Percentiles rank a stretch among this genome's conserved stretches.
Evolutionary conservation across 148 eudicot species (phyloP).

Genomic region (Silene conica): DNA sequence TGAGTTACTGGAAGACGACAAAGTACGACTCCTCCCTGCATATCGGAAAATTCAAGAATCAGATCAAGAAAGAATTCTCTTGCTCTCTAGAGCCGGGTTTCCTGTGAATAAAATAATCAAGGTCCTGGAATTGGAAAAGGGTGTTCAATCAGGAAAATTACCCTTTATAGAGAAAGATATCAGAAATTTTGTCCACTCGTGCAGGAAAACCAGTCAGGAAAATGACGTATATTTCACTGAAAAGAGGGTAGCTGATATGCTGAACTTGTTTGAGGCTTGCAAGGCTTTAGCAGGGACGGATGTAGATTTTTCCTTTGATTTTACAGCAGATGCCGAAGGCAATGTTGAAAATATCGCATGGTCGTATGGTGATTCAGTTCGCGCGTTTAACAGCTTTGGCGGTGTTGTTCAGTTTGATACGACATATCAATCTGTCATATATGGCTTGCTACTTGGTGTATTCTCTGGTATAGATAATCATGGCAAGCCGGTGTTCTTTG

Average conservation of each 20-base stretch:
- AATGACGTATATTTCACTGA: conserved; percentile 45
- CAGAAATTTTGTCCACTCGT: conserved; percentile 56
- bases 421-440: conserved; percentile 55
- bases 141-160: conserved; percentile 60
- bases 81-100: conserved; percentile 71
- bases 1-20: conserved; percentile 69
- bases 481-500: conserved; percentile 50
- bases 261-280: conserved; percentile 59
- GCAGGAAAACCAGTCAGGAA: conserved; percentile 43
- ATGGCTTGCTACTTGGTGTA: conserved; percentile 55
- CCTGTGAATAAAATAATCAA: conserved; percentile 57
- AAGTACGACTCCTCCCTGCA: conserved; percentile 72
- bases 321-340: conserved; percentile 43
- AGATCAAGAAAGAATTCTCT: conserved; percentile 66
- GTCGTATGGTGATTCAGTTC: conserved; percentile 57
- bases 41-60: conserved; percentile 64
- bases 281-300: conserved; percentile 42
- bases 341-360: conserved; percentile 62
- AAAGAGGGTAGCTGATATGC: conserved; percentile 53
- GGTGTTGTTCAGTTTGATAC: conserved; percentile 61
- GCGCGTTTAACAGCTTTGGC: conserved; percentile 42
- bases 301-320: conserved; percentile 51
- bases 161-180: conserved; percentile 70
- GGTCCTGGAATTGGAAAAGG: conserved; percentile 61
- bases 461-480: conserved; percentile 64